Evolutionary conservation across 2,329 filamentous ascomycete genomes (phyloP), one percentile per base, ranked within the genome.

Genomic region (Didymella keratinophila): DNA sequence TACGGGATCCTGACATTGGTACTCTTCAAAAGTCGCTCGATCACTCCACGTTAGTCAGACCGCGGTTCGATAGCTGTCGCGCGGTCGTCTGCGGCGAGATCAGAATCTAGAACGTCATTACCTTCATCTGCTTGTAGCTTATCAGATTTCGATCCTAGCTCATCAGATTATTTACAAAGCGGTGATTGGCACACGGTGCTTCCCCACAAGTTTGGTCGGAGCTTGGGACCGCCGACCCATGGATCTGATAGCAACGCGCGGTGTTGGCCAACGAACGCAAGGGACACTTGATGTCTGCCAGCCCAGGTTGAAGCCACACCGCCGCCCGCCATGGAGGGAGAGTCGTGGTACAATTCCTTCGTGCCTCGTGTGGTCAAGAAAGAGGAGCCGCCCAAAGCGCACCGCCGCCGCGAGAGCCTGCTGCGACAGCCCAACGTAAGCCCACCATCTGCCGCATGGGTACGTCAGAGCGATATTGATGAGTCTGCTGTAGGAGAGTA

Each of bases 311-410:
- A 54, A 54, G 56, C 51, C 56, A 47, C 56, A 20, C 39, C 30
- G 23, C 41, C 41, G 23, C 41, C 55, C 56, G 53, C 65, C 66
- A 93, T 92, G 89, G 91, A 91, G 78, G 68, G 64, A 58, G 91
- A 94, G 77, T 87, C 89, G 28, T 94, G 91, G 90, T 92, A 93
- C 79, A 91, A 77, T 69, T 77, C 85, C 74, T 89, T 92, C 72
- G 86, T 91, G 64, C 85, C 89, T 25, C 86, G 89, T 54, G 78
- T 85, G 52, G 79, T 83, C 57, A 79, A 83, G 63, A 84, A 82
- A 67, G 77, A 80, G 23, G 78, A 81, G 39, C 52, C 52, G 4
- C 57, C 63, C 42, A 25, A 63, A 41, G 83, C 83, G 50, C 89
- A 90, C 71, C 85, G 84, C 64, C 86, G 90, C 59, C 87, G 85